These are phyloP conservation scores for Gossypium schwendimanii DNA, from an alignment of 441 rosid species.

Conservation along the genomic window DNA sequence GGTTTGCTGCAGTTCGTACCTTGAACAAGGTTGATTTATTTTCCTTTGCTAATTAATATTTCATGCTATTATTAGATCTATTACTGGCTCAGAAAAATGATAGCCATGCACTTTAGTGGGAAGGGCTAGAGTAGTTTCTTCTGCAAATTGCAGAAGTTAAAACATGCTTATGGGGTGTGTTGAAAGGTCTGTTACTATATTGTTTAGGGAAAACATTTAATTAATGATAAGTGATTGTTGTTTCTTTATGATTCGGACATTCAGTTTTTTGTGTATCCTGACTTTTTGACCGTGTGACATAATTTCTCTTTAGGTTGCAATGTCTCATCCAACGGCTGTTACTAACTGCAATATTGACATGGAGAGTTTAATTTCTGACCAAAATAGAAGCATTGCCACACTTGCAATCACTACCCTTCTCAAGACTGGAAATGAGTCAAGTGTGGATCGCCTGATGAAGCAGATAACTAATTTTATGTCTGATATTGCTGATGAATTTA, in stretches of 20 bases:
- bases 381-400: conserved; percentile 93
- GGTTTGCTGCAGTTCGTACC: conserved; percentile 97
- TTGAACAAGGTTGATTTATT: conserved; percentile 69
- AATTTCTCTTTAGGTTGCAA: conserved; percentile 65
- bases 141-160: background rate
- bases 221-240: background rate
- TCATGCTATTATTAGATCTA: background rate
- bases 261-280: conserved; percentile 5
- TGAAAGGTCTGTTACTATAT: background rate
- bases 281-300: conserved; percentile 17
- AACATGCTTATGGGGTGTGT: background rate
- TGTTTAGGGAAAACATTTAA: background rate
- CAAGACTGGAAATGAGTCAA: conserved; percentile 95
- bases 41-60: conserved; percentile 1
- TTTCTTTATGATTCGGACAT: background rate
- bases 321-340: conserved; percentile 97
- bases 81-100: conserved; percentile 3
- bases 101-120: background rate
- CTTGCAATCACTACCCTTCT: conserved; percentile 92
- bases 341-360: conserved; percentile 96
- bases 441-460: conserved; percentile 93
- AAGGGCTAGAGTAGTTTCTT: background rate
- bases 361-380: conserved; percentile 97
- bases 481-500: conserved; percentile 95
- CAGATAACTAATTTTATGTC: conserved; percentile 98